Evolutionary conservation across 306 rosid genomes (phyloP).

Genomic region (Carpinus viminea): DNA sequence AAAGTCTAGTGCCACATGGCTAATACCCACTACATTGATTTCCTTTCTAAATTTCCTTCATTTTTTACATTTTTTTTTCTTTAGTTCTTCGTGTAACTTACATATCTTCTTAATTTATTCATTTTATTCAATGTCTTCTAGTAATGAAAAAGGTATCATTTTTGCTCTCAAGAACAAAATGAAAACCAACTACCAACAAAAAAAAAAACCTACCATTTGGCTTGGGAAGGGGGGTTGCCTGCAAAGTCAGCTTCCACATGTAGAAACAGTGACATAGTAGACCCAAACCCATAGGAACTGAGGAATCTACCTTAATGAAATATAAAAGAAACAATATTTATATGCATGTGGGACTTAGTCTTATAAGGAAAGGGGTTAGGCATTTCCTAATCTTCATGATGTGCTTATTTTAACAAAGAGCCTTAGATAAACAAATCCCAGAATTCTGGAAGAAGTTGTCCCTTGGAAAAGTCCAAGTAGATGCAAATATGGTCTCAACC

Average conservation of each 20-base stretch:
- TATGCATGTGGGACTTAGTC: slow-evolving; percentile 34
- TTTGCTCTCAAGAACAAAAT: neutral
- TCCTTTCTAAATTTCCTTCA: neutral
- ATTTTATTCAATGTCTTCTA: neutral
- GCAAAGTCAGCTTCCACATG: slow-evolving; percentile 28
- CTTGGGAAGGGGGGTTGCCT: slow-evolving; percentile 4
- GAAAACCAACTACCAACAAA: neutral
- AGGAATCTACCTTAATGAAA: slow-evolving; percentile 40
- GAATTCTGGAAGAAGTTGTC: slow-evolving; percentile 38
- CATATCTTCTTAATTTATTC: neutral
- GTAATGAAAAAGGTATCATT: neutral
- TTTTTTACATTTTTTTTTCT: no score
- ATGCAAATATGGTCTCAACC: slow-evolving; percentile 22
- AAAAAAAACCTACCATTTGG: neutral
- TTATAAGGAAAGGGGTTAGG: slow-evolving; percentile 5
- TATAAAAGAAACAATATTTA: neutral
- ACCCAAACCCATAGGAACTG: slow-evolving; percentile 27
- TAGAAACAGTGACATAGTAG: slow-evolving; percentile 19
- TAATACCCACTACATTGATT: slow-evolving; percentile 12
- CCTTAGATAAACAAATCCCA: slow-evolving; percentile 31
- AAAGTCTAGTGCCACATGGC: slow-evolving; percentile 27
- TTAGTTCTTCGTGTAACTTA: no score
- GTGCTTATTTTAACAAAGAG: slow-evolving; percentile 18
- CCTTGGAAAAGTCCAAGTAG: slow-evolving; percentile 46
- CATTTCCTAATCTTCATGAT: slow-evolving; percentile 27